phyloP scores from a whole-genome alignment of 352 stramenopile genomes.

The Globisporangium iwayamae region DNA sequence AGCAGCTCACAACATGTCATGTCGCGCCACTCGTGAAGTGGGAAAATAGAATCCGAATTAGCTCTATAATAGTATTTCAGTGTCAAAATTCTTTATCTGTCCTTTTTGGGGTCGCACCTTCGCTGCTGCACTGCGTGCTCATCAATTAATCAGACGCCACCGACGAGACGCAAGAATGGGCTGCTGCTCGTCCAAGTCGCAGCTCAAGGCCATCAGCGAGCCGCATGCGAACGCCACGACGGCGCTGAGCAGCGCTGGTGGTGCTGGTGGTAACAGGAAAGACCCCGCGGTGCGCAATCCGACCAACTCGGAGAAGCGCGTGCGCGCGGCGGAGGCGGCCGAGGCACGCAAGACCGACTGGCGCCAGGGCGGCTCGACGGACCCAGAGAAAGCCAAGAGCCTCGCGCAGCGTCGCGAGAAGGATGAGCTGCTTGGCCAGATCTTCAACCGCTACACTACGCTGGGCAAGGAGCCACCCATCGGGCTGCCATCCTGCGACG shows the following conservation, averaged over 20 bases:
- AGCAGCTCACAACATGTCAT: not conserved
- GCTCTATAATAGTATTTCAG: not conserved
- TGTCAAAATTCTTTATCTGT: not conserved
- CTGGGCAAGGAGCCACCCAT: conserved; percentile 79
- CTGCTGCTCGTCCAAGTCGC: conserved; percentile 64
- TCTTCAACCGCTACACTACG: conserved; percentile 75
- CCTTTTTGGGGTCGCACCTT: not conserved
- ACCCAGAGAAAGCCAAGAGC: conserved; percentile 62
- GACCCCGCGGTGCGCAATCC: conserved; percentile 25
- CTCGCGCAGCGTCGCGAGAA: conserved; percentile 73
- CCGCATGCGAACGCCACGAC: conserved; percentile 13
- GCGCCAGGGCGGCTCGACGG: conserved; percentile 62
- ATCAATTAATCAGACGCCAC: conserved; percentile 6
- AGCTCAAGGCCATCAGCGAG: conserved; percentile 34
- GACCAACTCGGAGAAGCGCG: conserved; percentile 65
- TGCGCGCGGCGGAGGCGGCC: conserved; percentile 54
- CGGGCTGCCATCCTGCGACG: conserved; percentile 69
- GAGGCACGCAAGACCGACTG: conserved; percentile 66
- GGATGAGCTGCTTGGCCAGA: conserved; percentile 79
- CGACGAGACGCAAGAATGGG: conserved; percentile 34
- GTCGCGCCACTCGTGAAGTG: too few relatives aligned
- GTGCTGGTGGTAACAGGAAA: conserved; percentile 4
- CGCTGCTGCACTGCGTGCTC: not conserved
- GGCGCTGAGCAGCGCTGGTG: conserved; percentile 13
- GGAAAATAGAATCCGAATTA: not conserved